These are phyloP conservation scores for Phlyctochytrium arcticum DNA, from an alignment of 192 early-diverging fungal species.

Conservation along the genomic window DNA sequence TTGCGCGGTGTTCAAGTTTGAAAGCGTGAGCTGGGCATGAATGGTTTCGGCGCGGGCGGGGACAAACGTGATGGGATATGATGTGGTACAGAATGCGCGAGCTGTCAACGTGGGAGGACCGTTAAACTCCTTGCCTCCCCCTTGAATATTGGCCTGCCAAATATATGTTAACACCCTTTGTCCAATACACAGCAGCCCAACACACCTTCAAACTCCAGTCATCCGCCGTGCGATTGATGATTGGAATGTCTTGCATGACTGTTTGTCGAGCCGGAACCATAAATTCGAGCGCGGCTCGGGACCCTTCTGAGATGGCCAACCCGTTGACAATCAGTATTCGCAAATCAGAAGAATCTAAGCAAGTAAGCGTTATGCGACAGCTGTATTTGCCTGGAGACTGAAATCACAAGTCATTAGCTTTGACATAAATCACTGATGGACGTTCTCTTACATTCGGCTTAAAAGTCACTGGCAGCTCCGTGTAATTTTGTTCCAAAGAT, in stretches of 20 bases:
- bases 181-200: no score
- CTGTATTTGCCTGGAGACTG: conserved; percentile 49
- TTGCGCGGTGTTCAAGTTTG: conserved; percentile 45
- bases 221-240: conserved; percentile 48
- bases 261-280: conserved; percentile 37
- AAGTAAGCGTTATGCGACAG: conserved; percentile 40
- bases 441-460: conserved; percentile 30
- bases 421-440: neutral
- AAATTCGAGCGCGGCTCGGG: conserved; percentile 45
- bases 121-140: conserved; percentile 31
- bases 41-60: conserved; percentile 31
- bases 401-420: neutral
- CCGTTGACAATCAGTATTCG: conserved; percentile 43
- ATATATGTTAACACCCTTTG: neutral
- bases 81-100: conserved; percentile 27
- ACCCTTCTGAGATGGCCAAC: conserved; percentile 46
- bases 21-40: conserved; percentile 29
- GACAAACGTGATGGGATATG: conserved; percentile 33
- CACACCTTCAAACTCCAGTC: conserved; percentile 49
- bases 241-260: conserved; percentile 49
- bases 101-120: conserved; percentile 31
- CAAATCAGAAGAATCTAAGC: conserved; percentile 40
- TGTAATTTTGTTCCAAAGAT: conserved; percentile 36
- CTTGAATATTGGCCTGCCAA: conserved; percentile 37
- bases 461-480: conserved; percentile 45